A percentile compares a stretch with the other conserved stretches of the same genome.
Conservation (phyloP, 2,329 filamentous ascomycete genomes). For the Anthostomella pinea region DNA sequence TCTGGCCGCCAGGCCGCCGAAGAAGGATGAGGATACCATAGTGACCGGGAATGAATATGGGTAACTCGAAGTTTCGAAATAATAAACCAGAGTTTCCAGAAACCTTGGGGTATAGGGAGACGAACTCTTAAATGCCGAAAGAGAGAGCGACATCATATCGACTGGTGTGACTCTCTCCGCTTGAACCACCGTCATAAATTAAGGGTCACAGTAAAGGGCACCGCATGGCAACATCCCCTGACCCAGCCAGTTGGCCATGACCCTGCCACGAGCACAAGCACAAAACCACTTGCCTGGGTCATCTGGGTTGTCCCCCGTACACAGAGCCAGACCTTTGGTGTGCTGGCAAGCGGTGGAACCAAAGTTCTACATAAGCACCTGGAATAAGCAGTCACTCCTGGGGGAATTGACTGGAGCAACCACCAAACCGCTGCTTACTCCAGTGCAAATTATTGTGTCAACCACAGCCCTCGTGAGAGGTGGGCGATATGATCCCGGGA, state of each 20-base stretch:
- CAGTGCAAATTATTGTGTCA: constrained; percentile 2
- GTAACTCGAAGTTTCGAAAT: constrained; percentile 5
- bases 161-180: neutral
- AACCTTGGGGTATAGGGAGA: neutral
- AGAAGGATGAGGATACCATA: constrained; percentile 30
- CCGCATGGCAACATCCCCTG: constrained; percentile 6
- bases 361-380: neutral
- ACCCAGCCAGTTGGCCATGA: constrained; percentile 3
- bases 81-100: constrained; percentile 10
- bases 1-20: constrained; percentile 29
- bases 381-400: too few species aligned
- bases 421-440: too few species aligned
- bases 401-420: too few species aligned
- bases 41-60: constrained; percentile 11
- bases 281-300: constrained; percentile 4
- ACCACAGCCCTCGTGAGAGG: constrained; percentile 11
- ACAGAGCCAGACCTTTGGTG: neutral
- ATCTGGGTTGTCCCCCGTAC: neutral
- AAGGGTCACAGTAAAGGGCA: constrained; percentile 8
- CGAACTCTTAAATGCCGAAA: constrained; percentile 7
- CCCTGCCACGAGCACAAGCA: neutral
- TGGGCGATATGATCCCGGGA: constrained; percentile 11
- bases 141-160: constrained; percentile 4
- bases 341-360: neutral
- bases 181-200: constrained; percentile 5